Evolutionary conservation across 1,284 basidiomycete species (phyloP).

Genomic region (Ganoderma sinense): DNA sequence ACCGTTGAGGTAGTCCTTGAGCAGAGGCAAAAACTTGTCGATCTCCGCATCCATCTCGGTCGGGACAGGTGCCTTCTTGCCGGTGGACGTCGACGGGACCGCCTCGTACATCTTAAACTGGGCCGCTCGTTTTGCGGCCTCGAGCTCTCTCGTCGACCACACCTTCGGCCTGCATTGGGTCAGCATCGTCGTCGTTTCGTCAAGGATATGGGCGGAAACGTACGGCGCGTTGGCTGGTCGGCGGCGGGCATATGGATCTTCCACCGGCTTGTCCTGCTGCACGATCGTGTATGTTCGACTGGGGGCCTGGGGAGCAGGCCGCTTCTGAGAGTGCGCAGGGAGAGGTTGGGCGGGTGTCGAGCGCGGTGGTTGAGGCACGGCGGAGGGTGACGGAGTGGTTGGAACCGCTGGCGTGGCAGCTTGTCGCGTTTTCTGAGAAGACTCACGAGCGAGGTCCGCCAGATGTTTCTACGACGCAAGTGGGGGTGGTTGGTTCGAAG

Average conservation of each 20-base stretch:
- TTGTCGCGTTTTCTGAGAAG: slow-evolving; percentile 26
- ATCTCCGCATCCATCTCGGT: slow-evolving; percentile 61
- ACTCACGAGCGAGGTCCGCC: slow-evolving; percentile 28
- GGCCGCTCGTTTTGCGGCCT: slow-evolving; percentile 22
- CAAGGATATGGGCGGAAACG: slow-evolving; percentile 15
- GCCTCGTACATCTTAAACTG: slow-evolving; percentile 76
- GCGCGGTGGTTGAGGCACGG: slow-evolving; percentile 1
- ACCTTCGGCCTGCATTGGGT: slow-evolving; percentile 51
- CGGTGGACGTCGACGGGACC: slow-evolving; percentile 48
- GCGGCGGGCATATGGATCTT: slow-evolving; percentile 21
- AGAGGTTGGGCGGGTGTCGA: slow-evolving; percentile 12
- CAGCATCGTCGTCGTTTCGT: not conserved
- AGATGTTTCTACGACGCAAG: slow-evolving; percentile 21
- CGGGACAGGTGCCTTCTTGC: slow-evolving; percentile 37
- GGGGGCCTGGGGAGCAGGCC: slow-evolving; percentile 4
- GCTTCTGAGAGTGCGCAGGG: slow-evolving; percentile 7
- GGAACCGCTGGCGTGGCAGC: slow-evolving; percentile 6
- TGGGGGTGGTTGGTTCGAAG: not conserved
- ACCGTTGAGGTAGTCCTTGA: slow-evolving; percentile 77
- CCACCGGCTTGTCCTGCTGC: slow-evolving; percentile 21
- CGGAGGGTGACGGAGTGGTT: slow-evolving; percentile 5
- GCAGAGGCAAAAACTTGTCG: slow-evolving; percentile 75
- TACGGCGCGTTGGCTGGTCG: slow-evolving; percentile 37
- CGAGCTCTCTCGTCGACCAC: slow-evolving; percentile 57
- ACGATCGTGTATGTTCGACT: slow-evolving; percentile 42